Base-by-base conservation (phyloP, 345 rosid species). In the Melaleuca alternifolia region DNA sequence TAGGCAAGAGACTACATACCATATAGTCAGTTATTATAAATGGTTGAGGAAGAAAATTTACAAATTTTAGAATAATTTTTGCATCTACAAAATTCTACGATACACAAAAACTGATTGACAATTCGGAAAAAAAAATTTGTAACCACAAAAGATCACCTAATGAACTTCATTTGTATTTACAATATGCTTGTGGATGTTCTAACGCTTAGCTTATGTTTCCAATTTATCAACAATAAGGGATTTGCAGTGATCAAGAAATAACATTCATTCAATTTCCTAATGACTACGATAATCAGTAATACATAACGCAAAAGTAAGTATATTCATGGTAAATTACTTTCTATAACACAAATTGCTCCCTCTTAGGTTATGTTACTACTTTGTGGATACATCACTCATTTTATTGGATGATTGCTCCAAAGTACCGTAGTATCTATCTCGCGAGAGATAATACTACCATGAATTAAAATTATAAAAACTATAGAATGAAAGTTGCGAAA, bases 1-100 rank as follows among this genome's bases (percentile, higher is more conserved):
- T 4, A 4, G 4, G n/a, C 6, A 21, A 0, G 59, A 54, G 21
- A 54, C 9, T 28, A 0, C 75, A 2, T 61, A 37, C 37, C 14
- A 13, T 41, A 41, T 28, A 61, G 75, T 16, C 28, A 2, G 16
- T 61, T 61, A 61, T 13, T 13, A 51, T 18, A 51, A 51, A 51
- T 51, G 54, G 54, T 41, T 15, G 54, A 0, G 18, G 54, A 51
- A 51, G 54, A 51, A 51, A 51, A 5, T 51, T 51, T 51, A 51
- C 54, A 15, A 6, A 14, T 41, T 14, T 51, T 51, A 51, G 54
- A 6, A 61, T 13, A 61, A 61, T 6, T 61, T 61, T 13, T 61
- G 75, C 75, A n/a, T 61, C 6, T 12, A 30, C 0, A 61, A n/a
- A 13, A 61, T n/a, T 61, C 18, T 61, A 1, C 13, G 7, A 61